Conservation (phyloP, 495 filamentous ascomycete genomes). For the Chaetomium cochliodes region DNA sequence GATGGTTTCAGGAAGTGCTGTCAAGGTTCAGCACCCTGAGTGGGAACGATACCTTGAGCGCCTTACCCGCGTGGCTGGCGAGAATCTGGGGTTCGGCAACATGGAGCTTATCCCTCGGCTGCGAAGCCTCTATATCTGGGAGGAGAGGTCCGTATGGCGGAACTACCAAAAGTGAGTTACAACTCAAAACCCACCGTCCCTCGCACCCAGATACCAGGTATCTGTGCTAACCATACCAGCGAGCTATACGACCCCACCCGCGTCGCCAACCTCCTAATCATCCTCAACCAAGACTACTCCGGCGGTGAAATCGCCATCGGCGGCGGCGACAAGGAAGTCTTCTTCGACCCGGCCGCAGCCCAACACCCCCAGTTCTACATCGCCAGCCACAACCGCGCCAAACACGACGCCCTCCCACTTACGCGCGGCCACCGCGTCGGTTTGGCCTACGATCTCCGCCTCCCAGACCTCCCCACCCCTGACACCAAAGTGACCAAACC, state of each 20-base stretch:
- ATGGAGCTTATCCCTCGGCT: background rate
- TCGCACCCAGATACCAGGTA: no score
- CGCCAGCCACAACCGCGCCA: slow-evolving; percentile 12
- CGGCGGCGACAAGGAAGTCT: background rate
- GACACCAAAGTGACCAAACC: background rate
- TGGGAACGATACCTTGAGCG: background rate
- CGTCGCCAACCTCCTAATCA: slow-evolving; percentile 13
- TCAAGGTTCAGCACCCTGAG: background rate
- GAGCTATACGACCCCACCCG: background rate
- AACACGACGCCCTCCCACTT: background rate
- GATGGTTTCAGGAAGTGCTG: background rate
- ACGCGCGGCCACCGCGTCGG: slow-evolving; percentile 8
- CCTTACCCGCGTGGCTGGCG: background rate
- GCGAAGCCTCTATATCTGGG: background rate
- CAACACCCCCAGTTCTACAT: slow-evolving; percentile 1
- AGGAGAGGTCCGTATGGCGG: background rate
- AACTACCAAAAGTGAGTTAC: background rate
- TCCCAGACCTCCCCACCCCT: background rate
- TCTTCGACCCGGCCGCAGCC: slow-evolving; percentile 12
- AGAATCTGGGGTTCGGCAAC: background rate
- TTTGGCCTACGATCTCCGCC: slow-evolving; percentile 13
- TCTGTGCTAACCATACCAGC: background rate
- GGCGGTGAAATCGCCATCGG: slow-evolving; percentile 9
- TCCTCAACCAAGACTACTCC: slow-evolving; percentile 10
- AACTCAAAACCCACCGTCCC: no score